Percentiles rank a stretch among this genome's conserved stretches.
Conservation (phyloP, 768 basidiomycete genomes). For the Sporobolomyces pararoseus region DNA sequence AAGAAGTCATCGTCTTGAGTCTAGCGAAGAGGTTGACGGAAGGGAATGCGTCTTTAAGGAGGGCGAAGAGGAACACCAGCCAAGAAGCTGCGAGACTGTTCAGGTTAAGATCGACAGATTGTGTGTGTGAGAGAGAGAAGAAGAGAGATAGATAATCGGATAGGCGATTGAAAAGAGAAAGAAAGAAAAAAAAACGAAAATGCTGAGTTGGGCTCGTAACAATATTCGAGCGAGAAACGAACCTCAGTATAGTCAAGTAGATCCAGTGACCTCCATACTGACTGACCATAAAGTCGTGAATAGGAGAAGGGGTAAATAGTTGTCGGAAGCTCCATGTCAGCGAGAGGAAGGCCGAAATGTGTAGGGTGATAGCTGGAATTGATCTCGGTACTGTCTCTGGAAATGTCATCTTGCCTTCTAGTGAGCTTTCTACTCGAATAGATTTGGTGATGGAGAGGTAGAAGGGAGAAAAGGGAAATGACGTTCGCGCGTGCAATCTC, state of each 20-base stretch:
- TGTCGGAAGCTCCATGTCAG: slow-evolving; percentile 11
- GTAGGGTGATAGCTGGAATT: slow-evolving; percentile 1
- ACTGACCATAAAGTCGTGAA: slow-evolving; percentile 22
- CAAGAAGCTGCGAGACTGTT: slow-evolving; percentile 29
- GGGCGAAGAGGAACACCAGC: slow-evolving; percentile 30
- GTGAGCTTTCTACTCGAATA: no score
- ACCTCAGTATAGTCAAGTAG: slow-evolving; percentile 39
- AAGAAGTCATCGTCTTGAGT: slow-evolving; percentile 27
- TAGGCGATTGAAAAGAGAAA: neutral
- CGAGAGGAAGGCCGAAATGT: slow-evolving; percentile 24
- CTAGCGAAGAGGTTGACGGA: slow-evolving; percentile 21
- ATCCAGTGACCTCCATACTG: slow-evolving; percentile 29
- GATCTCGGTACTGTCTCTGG: slow-evolving; percentile 1
- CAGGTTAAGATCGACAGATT: neutral
- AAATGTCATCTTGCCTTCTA: slow-evolving; percentile 3
- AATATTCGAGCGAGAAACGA: no score
- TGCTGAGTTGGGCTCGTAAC: no score
- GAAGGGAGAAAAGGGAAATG: neutral
- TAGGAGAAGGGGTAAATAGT: slow-evolving; percentile 19
- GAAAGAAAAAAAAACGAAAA: neutral
- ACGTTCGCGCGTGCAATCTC: neutral
- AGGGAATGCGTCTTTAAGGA: slow-evolving; percentile 39
- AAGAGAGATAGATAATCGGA: neutral
- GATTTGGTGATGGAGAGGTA: neutral
- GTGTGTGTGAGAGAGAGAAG: neutral